Base-by-base conservation (phyloP, 768 basidiomycete genomes). In the Boletus sp. region DNA sequence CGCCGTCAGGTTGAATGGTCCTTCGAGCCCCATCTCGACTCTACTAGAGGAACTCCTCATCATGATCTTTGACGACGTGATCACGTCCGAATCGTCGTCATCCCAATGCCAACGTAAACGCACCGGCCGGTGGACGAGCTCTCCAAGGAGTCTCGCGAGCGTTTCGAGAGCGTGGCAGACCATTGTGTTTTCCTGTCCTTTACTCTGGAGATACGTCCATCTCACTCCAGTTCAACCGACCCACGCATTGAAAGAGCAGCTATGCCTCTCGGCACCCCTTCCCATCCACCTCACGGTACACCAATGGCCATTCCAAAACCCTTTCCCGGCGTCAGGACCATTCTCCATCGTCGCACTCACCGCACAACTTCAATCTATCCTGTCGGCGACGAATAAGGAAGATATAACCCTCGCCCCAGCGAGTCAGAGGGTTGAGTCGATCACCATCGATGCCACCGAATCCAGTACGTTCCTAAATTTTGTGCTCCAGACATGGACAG, bases 21-120 rank as follows among this genome's bases (percentile, higher is more conserved):
- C 7, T 30, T 30, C 51, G 42, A 35, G 62, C 35, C 58, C 52
- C 40, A 55, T 64, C 39, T 52, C 45, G 11, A 18, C 7, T 10
- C 55, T 66, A 39, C 11, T 64, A 1, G 65, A 64, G 39, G 65
- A 66, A 40, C 47, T 66, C n/a, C 63, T 66, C 24, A 7, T 65
- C 35, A 57, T 66, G n/a, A 54, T 66, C 46, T 55, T 67, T 49
- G 55, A 62, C 32, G 55, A 59, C 9, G 57, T 67, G 30, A 40
- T 66, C 42, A 56, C 48, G 5, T 66, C 55, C 1, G 57, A 57
- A 41, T 55, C 54, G 5, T 50, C 40, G 2, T 47, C 57, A 29
- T 51, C 41, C 7, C 50, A 24, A 8, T 40, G 12, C 39, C 44
- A 11, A 10, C 20, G 48, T 12, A 58, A 36, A 33, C n/a, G 18